Evolutionary conservation across 805 yeast species (phyloP).

Genomic region (Saccharomycopsis schoenii): DNA sequence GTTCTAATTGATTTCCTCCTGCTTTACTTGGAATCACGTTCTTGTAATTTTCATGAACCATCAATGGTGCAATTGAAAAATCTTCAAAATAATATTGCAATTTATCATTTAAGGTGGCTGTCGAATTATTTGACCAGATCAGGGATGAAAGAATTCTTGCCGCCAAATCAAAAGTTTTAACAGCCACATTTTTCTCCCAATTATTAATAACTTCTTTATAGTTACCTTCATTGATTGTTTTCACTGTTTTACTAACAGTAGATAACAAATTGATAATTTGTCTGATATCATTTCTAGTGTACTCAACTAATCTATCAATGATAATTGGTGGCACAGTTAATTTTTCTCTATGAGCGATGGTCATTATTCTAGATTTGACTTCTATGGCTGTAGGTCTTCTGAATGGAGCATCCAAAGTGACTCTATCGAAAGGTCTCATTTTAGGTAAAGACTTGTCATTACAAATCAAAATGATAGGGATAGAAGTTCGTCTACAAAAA

Average conservation of each 20-base stretch:
- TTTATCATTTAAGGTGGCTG: slow-evolving; percentile 64
- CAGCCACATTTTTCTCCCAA: slow-evolving; percentile 85
- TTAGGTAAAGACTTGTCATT: slow-evolving; percentile 88
- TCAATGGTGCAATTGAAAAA: slow-evolving; percentile 86
- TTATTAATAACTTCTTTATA: slow-evolving; percentile 50
- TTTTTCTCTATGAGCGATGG: slow-evolving; percentile 81
- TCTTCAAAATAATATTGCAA: slow-evolving; percentile 88
- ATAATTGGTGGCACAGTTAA: slow-evolving; percentile 70
- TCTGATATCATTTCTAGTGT: slow-evolving; percentile 85
- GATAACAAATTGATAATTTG: slow-evolving; percentile 87
- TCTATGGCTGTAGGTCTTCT: slow-evolving; percentile 81
- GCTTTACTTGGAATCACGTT: slow-evolving; percentile 47
- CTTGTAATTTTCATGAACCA: slow-evolving; percentile 92
- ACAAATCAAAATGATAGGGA: slow-evolving; percentile 89
- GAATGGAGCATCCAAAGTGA: slow-evolving; percentile 70
- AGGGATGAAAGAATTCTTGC: slow-evolving; percentile 55
- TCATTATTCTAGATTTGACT: slow-evolving; percentile 74
- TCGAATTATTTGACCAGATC: slow-evolving; percentile 42
- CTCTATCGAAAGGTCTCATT: slow-evolving; percentile 90
- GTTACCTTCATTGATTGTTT: slow-evolving; percentile 50
- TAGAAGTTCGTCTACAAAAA: slow-evolving; percentile 72
- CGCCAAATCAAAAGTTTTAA: slow-evolving; percentile 88
- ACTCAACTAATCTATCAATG: slow-evolving; percentile 73
- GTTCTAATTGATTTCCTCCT: slow-evolving; percentile 34
- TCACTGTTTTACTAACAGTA: slow-evolving; percentile 69